These are phyloP conservation scores for Hypoxylon fragiforme DNA, from an alignment of 495 filamentous ascomycete species.

Conservation along the genomic window DNA sequence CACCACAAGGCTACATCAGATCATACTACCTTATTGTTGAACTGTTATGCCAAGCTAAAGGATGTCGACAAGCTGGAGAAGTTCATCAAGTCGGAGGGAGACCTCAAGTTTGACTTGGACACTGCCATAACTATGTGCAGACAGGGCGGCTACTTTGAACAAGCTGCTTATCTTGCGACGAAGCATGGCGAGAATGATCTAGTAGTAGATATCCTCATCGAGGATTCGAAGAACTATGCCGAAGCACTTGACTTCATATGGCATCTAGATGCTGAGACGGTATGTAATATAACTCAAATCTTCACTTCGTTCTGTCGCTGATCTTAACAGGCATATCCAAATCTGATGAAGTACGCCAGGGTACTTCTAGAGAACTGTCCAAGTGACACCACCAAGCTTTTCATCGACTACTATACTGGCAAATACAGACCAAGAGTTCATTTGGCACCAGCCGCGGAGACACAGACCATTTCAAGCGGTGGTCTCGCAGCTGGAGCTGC, in stretches of 20 bases:
- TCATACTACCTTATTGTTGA: conserved; percentile 90
- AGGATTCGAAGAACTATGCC: conserved; percentile 85
- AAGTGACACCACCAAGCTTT: conserved; percentile 75
- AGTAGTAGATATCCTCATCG: conserved; percentile 92
- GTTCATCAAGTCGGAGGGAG: conserved; percentile 94
- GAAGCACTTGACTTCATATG: conserved; percentile 92
- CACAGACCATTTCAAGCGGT: conserved; percentile 43
- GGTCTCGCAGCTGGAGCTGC: conserved; percentile 62
- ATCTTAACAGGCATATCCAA: conserved; percentile 71
- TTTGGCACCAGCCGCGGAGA: conserved; percentile 54
- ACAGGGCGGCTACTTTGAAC: conserved; percentile 96
- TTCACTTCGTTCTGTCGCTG: conserved; percentile 22
- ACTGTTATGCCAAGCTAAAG: conserved; percentile 97
- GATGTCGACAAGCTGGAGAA: conserved; percentile 93
- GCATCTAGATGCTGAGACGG: conserved; percentile 78
- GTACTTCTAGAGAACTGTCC: conserved; percentile 86
- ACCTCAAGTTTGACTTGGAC: conserved; percentile 94
- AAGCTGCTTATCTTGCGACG: conserved; percentile 92
- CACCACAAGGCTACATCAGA: conserved; percentile 93
- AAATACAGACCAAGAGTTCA: conserved; percentile 75
- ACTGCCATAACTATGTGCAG: conserved; percentile 98
- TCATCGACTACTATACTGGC: conserved; percentile 92
- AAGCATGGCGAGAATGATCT: conserved; percentile 93
- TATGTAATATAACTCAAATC: conserved; percentile 47
- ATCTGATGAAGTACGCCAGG: conserved; percentile 92